A percentile compares a stretch with the other conserved stretches of the same genome.
Conservation (phyloP, 306 rosid genomes). For the Acacia melanoxylon region DNA sequence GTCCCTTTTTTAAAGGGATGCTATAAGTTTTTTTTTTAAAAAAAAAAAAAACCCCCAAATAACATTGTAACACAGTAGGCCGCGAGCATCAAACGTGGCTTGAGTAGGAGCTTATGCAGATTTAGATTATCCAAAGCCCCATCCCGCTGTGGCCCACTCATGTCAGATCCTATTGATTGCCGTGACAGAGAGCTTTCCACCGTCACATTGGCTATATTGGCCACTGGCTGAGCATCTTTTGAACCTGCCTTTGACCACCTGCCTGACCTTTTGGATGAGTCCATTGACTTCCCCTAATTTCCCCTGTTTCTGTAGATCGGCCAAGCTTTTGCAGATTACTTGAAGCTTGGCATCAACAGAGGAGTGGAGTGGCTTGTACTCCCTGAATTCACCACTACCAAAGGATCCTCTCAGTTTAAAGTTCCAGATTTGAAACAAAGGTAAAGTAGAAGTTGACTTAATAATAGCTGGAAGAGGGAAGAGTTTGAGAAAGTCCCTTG, state of each 20-base stretch:
- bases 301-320: constrained; percentile 66
- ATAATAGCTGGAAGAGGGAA: too few relatives aligned
- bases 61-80: too few relatives aligned
- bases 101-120: constrained; percentile 40
- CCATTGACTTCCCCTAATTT: constrained; percentile 44
- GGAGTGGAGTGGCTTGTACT: constrained; percentile 83
- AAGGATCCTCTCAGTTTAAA: too few relatives aligned
- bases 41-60: too few relatives aligned
- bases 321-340: constrained; percentile 81
- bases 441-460: too few relatives aligned
- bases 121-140: constrained; percentile 45
- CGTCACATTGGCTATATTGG: constrained; percentile 10
- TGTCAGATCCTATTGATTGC: constrained; percentile 58
- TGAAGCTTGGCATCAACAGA: constrained; percentile 93
- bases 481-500: too few relatives aligned
- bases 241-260: constrained; percentile 27
- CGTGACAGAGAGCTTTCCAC: constrained; percentile 50
- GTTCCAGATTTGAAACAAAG: too few relatives aligned
- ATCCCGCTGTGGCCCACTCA: too few relatives aligned
- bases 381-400: constrained; percentile 59
- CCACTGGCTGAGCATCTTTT: constrained; percentile 5
- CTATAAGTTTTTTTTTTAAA: too few relatives aligned
- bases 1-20: too few relatives aligned
- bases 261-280: constrained; percentile 32
- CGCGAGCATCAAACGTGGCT: too few relatives aligned